phyloP scores from a whole-genome alignment of 2,329 filamentous ascomycete species.

The Penicillium sp. region DNA sequence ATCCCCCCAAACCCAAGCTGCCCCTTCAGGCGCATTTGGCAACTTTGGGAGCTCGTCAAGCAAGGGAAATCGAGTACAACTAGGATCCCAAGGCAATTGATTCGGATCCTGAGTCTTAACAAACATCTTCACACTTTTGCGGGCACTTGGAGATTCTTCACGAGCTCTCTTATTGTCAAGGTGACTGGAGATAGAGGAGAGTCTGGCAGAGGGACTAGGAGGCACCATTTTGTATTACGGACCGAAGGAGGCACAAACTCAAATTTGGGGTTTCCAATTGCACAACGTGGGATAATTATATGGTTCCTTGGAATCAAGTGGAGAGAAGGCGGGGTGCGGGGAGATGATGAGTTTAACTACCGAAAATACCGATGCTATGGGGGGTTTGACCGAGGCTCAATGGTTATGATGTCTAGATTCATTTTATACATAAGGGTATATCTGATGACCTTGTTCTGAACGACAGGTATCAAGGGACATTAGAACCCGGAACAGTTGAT shows the following conservation, averaged over 20 bases:
- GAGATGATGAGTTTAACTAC: background rate
- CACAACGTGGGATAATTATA: background rate
- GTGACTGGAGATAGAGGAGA: constrained; percentile 11
- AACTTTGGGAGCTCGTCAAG: constrained; percentile 55
- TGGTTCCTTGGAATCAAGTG: background rate
- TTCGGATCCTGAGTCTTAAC: constrained; percentile 23
- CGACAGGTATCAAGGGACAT: background rate
- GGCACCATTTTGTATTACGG: constrained; percentile 5
- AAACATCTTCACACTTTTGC: constrained; percentile 6
- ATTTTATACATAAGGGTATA: background rate
- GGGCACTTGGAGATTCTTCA: background rate
- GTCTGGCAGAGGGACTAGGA: background rate
- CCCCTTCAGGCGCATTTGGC: constrained; percentile 54
- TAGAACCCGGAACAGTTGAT: no score
- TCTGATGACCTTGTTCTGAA: background rate
- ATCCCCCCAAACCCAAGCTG: constrained; percentile 63
- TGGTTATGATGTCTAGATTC: background rate
- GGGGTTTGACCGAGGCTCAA: background rate
- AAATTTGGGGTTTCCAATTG: background rate
- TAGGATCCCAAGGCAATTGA: constrained; percentile 55
- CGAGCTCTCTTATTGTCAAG: background rate
- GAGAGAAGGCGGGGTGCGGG: background rate
- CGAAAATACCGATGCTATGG: background rate
- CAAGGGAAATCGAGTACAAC: constrained; percentile 54
- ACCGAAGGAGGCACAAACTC: background rate